Evolutionary conservation across 2,329 filamentous ascomycete genomes (phyloP), one percentile per base, ranked within the genome.

Genomic region (Lecanosticta acicola): DNA sequence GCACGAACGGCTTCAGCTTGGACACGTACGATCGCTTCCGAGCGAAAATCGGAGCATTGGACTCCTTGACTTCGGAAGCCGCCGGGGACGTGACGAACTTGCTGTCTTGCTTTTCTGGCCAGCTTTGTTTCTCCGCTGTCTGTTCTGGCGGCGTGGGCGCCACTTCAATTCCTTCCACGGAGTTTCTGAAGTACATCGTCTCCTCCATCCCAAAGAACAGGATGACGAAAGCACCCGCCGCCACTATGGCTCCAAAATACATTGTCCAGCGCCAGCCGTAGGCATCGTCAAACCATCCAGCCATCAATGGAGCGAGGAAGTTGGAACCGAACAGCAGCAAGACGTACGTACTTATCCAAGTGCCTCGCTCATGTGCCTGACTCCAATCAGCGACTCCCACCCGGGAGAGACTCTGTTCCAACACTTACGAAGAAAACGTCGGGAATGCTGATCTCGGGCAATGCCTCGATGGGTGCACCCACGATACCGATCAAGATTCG

Each of bases 151-250:
- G 32, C n/a, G 41, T 41, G 9, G 41, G 26, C 3, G 18, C 36
- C 2, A 44, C 38, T 13, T 48, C 49, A 10, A 51, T 24, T 4
- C 49, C 49, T 20, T 49, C 45, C 3, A 46, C 24, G 14, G 39
- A 40, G 39, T 60, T 44, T 18, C 55, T 46, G 39, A 56, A 56
- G 43, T 73, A 79, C 55, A 76, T 80, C 2, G 78, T 79, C 58
- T 81, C 78, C 57, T 81, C 79, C 67, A 80, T 73, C 55, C 75
- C 72, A 54, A 81, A 74, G 63, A 79, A 79, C 1, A 77, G 62
- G 48, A 78, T 69, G 17, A 80, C 50, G 21, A 75, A 71, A 7
- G 64, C 67, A 1, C 71, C 59, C 1, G 63, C 74, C 1, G 66
- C 58, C 49, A 81, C 70, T 24, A 81, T 79, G 3, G 77, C 73